A percentile compares a stretch with the other conserved stretches of the same genome.
Conservation (phyloP, 1,284 basidiomycete genomes). For the Neonothopanus nambi region DNA sequence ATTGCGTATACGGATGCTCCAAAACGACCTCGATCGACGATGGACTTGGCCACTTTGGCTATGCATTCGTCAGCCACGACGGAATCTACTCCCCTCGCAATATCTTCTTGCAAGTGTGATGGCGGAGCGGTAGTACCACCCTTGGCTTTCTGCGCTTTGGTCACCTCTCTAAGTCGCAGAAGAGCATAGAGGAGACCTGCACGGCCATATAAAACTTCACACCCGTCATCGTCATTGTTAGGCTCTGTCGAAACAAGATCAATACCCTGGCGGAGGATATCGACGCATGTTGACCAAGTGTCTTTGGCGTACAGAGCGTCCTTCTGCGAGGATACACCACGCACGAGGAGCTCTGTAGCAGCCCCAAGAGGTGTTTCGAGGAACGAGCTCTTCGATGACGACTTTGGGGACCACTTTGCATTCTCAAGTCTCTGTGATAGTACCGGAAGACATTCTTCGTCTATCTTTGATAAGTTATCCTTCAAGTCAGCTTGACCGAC, state of each 20-base stretch:
- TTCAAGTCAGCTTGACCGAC: slow-evolving; percentile 1
- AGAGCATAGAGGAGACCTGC: slow-evolving; percentile 56
- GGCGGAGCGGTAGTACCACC: background rate
- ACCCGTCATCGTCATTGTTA: slow-evolving; percentile 34
- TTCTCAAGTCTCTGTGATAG: background rate
- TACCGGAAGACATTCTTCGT: background rate
- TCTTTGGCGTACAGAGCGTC: background rate
- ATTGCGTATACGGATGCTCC: slow-evolving; percentile 39
- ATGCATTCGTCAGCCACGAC: slow-evolving; percentile 22
- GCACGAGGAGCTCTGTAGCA: slow-evolving; percentile 34
- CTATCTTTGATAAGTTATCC: slow-evolving; percentile 4
- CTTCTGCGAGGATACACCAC: background rate
- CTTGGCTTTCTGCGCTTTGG: background rate
- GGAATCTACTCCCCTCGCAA: too few relatives aligned
- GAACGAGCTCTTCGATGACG: slow-evolving; percentile 32
- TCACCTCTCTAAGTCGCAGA: slow-evolving; percentile 36
- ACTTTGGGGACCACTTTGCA: slow-evolving; percentile 6
- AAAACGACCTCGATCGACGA: slow-evolving; percentile 43
- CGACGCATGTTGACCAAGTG: slow-evolving; percentile 1
- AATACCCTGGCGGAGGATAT: background rate
- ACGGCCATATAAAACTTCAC: slow-evolving; percentile 58
- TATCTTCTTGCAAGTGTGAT: background rate
- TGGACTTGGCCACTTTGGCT: slow-evolving; percentile 39
- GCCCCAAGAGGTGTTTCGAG: slow-evolving; percentile 40
- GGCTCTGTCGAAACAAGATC: slow-evolving; percentile 2